Percentiles rank a stretch among this genome's conserved stretches.
These are phyloP conservation scores for Fusarium multiceps DNA, from an alignment of 2,329 filamentous ascomycete species.

Conservation along the genomic window DNA sequence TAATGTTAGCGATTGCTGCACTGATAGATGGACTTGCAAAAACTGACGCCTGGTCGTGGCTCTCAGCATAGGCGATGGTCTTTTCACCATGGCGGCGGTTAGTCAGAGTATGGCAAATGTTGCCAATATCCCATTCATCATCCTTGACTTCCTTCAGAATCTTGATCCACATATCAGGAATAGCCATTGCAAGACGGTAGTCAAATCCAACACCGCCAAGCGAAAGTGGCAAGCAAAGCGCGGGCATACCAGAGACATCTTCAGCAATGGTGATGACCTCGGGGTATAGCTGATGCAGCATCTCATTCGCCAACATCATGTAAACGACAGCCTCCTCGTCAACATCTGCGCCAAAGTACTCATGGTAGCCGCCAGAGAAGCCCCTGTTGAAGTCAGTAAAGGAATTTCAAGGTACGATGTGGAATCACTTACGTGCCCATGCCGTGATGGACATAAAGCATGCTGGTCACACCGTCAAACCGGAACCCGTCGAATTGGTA, in stretches of 20 bases:
- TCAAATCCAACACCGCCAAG: conserved; percentile 96
- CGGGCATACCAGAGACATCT: conserved; percentile 98
- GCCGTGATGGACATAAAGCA: conserved; percentile 95
- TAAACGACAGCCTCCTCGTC: conserved; percentile 96
- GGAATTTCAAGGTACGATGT: not conserved
- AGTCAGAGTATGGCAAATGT: conserved; percentile 86
- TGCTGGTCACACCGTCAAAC: conserved; percentile 98
- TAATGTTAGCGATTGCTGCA: conserved; percentile 39
- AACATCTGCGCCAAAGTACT: conserved; percentile 91
- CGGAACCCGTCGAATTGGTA: conserved; percentile 97
- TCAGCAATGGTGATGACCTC: conserved; percentile 92
- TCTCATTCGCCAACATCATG: conserved; percentile 94
- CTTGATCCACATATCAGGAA: conserved; percentile 99
- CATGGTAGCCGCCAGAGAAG: conserved; percentile 97
- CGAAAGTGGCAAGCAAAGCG: conserved; percentile 86
- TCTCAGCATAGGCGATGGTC: conserved; percentile 97
- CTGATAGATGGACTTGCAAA: conserved; percentile 9
- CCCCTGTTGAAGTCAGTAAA: conserved; percentile 65
- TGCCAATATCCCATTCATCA: conserved; percentile 89
- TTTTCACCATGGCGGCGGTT: conserved; percentile 97
- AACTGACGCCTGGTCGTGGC: conserved; percentile 94
- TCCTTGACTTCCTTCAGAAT: conserved; percentile 94
- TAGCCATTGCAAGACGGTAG: conserved; percentile 96
- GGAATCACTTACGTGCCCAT: conserved; percentile 83
- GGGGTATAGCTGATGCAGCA: conserved; percentile 92